Base-by-base conservation (phyloP, 2,329 filamentous ascomycete species). In the Diaporthe longicolla region DNA sequence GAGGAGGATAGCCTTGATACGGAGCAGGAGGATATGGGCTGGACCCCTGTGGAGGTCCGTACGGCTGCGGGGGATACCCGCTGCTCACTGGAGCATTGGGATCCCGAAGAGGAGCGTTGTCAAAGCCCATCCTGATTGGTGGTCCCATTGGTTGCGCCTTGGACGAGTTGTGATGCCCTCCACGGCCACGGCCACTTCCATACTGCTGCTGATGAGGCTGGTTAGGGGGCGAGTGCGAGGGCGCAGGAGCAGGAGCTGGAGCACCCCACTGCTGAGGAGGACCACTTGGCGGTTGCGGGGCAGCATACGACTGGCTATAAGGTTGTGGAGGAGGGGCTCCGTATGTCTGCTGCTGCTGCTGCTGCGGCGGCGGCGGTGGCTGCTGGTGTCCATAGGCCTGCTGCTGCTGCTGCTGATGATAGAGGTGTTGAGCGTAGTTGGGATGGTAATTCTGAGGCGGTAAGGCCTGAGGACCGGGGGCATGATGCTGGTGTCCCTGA, bases 371-470 rank as follows among this genome's bases (percentile, higher is more conserved):
- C 40, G 32, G 83, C 54, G 63, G 45, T 9, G 32, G 83, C 61
- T 82, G 82, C 48, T 82, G 82, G 73, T 82, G 81, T 59, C 80
- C 79, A 74, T 87, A 87, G n/a, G 78, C 79, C 57, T 81, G 82
- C 52, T 50, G 78, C 75, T 87, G 87, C 37, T 79, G 78, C 9
- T 78, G 79, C 55, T 81, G 82, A 43, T 84, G 79, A 73, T 90
- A 91, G 11, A 84, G 81, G 77, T 91, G 90, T 54, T 87, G 87
- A 52, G 89, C 86, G 79, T 90, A 91, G 80, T 89, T 90, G 45
- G 88, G 88, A 76, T 90, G 89, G 78, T 91, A 91, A 78, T 88
- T 89, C 75, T 87, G 84, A 43, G 87, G 82, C 66, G 88, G 85
- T 45, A 91, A 82, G 54, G 85, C 84, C 57, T 83, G 82, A 78